phyloP scores from a whole-genome alignment of 805 yeast species.

The Kodamaea fukazawae region DNA sequence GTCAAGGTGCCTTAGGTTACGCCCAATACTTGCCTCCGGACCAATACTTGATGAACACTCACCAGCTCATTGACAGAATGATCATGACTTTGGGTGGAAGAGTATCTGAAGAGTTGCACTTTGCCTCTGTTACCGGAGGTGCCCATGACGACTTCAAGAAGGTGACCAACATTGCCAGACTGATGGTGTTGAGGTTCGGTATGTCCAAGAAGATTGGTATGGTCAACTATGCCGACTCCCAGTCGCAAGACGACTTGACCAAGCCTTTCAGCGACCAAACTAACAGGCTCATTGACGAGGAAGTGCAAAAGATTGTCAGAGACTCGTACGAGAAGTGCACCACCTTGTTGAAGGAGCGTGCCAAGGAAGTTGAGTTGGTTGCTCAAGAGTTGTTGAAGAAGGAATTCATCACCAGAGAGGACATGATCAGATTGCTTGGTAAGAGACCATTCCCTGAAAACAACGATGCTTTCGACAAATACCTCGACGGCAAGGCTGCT shows the following conservation, averaged over 20 bases:
- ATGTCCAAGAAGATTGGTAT: constrained; percentile 89
- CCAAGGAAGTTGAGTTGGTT: constrained; percentile 75
- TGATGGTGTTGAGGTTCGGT: constrained; percentile 90
- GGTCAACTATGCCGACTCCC: constrained; percentile 68
- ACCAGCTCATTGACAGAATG: constrained; percentile 86
- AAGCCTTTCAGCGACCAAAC: constrained; percentile 92
- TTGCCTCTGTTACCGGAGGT: constrained; percentile 90
- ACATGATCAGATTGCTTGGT: constrained; percentile 86
- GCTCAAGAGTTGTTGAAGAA: constrained; percentile 83
- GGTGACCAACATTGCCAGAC: constrained; percentile 88
- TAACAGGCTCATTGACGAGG: constrained; percentile 74
- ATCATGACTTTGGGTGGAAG: constrained; percentile 97
- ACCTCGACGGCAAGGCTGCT: constrained; percentile 49
- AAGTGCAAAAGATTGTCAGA: constrained; percentile 72
- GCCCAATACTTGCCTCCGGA: constrained; percentile 97
- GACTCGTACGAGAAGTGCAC: constrained; percentile 74
- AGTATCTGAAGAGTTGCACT: constrained; percentile 91
- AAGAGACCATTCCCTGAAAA: constrained; percentile 88
- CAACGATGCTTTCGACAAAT: constrained; percentile 87
- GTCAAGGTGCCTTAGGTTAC: constrained; percentile 95
- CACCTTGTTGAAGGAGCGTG: constrained; percentile 62
- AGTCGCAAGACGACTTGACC: constrained; percentile 61
- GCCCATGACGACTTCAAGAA: constrained; percentile 96
- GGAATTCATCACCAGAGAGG: constrained; percentile 91
- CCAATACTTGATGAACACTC: constrained; percentile 69